Evolutionary conservation across 768 basidiomycete genomes (phyloP).

Genomic region (Boletus coccyginus): DNA sequence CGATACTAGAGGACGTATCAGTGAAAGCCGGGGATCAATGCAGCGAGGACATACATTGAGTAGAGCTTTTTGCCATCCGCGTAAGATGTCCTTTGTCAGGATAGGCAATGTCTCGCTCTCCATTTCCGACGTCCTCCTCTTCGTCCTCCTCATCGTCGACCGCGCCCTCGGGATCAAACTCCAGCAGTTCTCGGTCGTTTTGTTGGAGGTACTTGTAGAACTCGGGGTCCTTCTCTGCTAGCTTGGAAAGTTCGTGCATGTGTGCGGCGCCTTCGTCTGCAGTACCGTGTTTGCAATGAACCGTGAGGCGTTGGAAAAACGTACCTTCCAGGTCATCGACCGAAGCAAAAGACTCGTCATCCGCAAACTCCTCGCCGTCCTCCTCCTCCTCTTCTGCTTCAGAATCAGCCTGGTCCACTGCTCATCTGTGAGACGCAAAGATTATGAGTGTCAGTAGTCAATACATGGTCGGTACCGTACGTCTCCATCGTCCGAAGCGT

Average conservation of each 20-base stretch:
- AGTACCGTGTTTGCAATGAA: not conserved
- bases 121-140: conserved; percentile 39
- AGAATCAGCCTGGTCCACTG: conserved; percentile 25
- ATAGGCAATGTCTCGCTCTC: conserved; percentile 46
- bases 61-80: conserved; percentile 85
- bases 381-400: conserved; percentile 42
- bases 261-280: conserved; percentile 73
- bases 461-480: conserved; percentile 22
- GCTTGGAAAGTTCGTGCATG: conserved; percentile 76
- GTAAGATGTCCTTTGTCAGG: conserved; percentile 67
- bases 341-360: conserved; percentile 71
- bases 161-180: conserved; percentile 58
- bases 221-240: conserved; percentile 97
- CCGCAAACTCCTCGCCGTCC: conserved; percentile 34
- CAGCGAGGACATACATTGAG: conserved; percentile 57
- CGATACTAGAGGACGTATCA: conserved; percentile 55
- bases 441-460: not conserved
- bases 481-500: conserved; percentile 46
- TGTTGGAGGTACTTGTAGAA: conserved; percentile 98
- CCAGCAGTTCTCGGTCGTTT: conserved; percentile 88
- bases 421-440: conserved; percentile 18
- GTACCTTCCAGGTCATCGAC: conserved; percentile 75
- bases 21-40: not conserved
- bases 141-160: conserved; percentile 49
- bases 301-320: not conserved